These are phyloP conservation scores for Ehretia macrophylla DNA, from an alignment of 257 asterid species.

Conservation along the genomic window DNA sequence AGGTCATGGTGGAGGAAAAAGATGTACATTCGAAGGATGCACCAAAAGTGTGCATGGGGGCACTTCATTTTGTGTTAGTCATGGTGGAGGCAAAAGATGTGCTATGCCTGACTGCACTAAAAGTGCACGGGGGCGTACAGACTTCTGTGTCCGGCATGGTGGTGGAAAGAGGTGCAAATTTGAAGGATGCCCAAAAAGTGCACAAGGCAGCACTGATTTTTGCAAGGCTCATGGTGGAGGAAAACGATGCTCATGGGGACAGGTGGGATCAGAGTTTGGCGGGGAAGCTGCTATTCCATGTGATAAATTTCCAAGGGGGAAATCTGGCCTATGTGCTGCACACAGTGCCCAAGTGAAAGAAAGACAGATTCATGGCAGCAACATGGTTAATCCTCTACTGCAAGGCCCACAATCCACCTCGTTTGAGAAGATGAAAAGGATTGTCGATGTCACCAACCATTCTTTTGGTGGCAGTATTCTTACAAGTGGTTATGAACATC, in stretches of 20 bases:
- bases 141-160: slow-evolving; percentile 61
- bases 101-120: slow-evolving; percentile 39
- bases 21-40: slow-evolving; percentile 54
- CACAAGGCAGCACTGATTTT: slow-evolving; percentile 61
- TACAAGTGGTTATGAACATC: slow-evolving; percentile 21
- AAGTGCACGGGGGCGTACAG: slow-evolving; percentile 61
- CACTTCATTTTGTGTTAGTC: slow-evolving; percentile 53
- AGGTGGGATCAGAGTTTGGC: slow-evolving; percentile 26
- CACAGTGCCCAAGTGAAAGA: slow-evolving; percentile 43
- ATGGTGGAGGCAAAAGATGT: slow-evolving; percentile 69
- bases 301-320: slow-evolving; percentile 59
- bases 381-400: slow-evolving; percentile 11
- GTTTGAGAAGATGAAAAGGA: slow-evolving; percentile 12
- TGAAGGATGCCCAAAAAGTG: slow-evolving; percentile 56
- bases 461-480: slow-evolving; percentile 9
- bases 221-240: slow-evolving; percentile 71
- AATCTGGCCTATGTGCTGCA: slow-evolving; percentile 49
- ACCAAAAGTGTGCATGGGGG: slow-evolving; percentile 64
- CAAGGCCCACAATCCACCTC: slow-evolving; percentile 17
- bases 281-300: slow-evolving; percentile 25
- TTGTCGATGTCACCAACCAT: slow-evolving; percentile 5
- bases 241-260: slow-evolving; percentile 56
- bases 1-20: slow-evolving; percentile 69
- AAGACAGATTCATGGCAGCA: slow-evolving; percentile 10
- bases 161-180: slow-evolving; percentile 65